A percentile compares a stretch with the other conserved stretches of the same genome.
These are phyloP conservation scores for Syncephalis fuscata DNA, from an alignment of 371 early-diverging fungal species.

Conservation along the genomic window DNA sequence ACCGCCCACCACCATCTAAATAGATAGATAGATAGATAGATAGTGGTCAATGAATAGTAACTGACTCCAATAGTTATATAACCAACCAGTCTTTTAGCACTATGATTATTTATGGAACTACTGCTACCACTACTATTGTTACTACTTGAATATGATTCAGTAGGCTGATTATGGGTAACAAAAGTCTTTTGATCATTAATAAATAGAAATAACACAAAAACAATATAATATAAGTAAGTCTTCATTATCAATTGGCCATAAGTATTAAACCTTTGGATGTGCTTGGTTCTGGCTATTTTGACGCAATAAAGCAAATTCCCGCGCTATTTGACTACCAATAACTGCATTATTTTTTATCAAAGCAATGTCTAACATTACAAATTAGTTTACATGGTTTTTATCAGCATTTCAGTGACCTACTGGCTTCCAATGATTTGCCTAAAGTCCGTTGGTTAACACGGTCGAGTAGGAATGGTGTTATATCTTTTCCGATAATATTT, in stretches of 20 bases:
- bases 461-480: slow-evolving; percentile 75
- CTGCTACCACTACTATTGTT: slow-evolving; percentile 1
- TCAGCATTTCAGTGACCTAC: slow-evolving; percentile 17
- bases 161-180: no score
- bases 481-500: slow-evolving; percentile 61
- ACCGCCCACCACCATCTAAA: slow-evolving; percentile 64
- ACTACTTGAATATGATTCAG: neutral
- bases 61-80: no score
- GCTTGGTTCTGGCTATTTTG: neutral
- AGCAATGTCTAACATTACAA: slow-evolving; percentile 43
- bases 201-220: no score
- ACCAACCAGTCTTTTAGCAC: slow-evolving; percentile 6
- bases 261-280: neutral
- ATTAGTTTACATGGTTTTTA: neutral
- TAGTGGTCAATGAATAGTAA: no score
- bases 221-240: no score
- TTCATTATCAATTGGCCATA: no score
- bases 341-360: slow-evolving; percentile 81
- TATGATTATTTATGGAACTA: slow-evolving; percentile 4
- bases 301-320: slow-evolving; percentile 18
- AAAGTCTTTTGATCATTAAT: no score
- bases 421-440: slow-evolving; percentile 67
- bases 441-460: slow-evolving; percentile 56
- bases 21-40: no score
- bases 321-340: slow-evolving; percentile 66